Conservation (phyloP, 2,329 filamentous ascomycete genomes). For the Claviceps citrina region DNA sequence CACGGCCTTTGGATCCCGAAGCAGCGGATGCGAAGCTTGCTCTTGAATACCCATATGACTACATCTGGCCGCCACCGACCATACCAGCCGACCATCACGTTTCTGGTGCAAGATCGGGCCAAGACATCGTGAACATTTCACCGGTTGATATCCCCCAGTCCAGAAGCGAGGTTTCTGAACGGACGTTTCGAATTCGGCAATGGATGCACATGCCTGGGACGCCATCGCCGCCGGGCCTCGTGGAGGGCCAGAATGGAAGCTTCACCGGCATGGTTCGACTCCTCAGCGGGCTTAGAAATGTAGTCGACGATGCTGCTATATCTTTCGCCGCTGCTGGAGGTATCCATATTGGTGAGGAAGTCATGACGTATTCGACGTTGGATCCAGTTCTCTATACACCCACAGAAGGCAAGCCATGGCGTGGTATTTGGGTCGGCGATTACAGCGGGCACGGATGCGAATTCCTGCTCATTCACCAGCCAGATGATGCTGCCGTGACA, state of each 20-base stretch:
- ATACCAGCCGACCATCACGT: conserved; percentile 50
- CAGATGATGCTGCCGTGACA: conserved; percentile 28
- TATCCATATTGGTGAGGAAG: conserved; percentile 36
- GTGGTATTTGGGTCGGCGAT: conserved; percentile 86
- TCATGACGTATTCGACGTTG: conserved; percentile 55
- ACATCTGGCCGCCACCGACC: conserved; percentile 61
- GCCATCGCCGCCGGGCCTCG: conserved; percentile 12
- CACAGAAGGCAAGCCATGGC: conserved; percentile 63
- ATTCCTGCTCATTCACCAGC: conserved; percentile 70
- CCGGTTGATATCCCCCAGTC: conserved; percentile 27
- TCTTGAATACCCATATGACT: conserved; percentile 27
- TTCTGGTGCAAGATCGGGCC: conserved; percentile 16
- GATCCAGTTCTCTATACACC: conserved; percentile 64
- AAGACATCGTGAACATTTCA: conserved; percentile 12
- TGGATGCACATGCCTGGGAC: conserved; percentile 53
- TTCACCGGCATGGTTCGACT: conserved; percentile 11
- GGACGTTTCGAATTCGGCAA: conserved; percentile 57
- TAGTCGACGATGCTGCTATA: not conserved
- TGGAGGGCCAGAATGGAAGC: conserved; percentile 15
- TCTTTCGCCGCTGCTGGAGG: conserved; percentile 16
- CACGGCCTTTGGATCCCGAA: conserved; percentile 31
- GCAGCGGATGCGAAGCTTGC: conserved; percentile 17
- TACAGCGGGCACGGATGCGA: conserved; percentile 81
- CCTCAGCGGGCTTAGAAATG: conserved; percentile 2
- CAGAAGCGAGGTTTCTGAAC: conserved; percentile 47